Evolutionary conservation across 345 rosid species (phyloP), one percentile per base, ranked within the genome.

Genomic region (Bruguiera gymnorhiza): DNA sequence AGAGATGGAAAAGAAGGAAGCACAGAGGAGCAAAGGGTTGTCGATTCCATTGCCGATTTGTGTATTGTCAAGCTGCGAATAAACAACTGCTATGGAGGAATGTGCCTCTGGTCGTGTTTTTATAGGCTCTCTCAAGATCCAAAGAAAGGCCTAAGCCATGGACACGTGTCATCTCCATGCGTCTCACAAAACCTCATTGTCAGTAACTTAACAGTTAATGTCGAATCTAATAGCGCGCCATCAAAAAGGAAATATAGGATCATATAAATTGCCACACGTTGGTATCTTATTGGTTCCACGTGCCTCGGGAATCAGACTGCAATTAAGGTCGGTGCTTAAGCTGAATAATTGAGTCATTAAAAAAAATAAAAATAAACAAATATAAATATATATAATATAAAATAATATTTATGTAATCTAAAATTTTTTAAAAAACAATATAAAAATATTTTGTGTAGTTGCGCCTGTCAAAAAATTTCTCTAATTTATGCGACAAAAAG

Each of bases 1-100:
- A 50, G 53, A 54, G 46, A 24, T 23, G 57, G 63, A 16, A 64
- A 48, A 31, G 50, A 46, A 21, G 75, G 65, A 65, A 30, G 32
- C 23, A 4, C 6, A 20, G 75, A 72, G 24, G 65, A 64, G 60
- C 68, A 48, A 65, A 72, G 58, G 31, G 36, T 8, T 6, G 29
- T 48, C 10, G 65, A 65, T 32, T 65, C 60, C 75, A 72, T 72
- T 48, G 27, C 13, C 24, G 20, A 27, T 30, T 8, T 6, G 23
- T 19, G 67, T 31, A 43, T 57, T 39, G 36, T 6, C 19, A 6
- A 2, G 27, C 10, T 43, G 18, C 50, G 6, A 32, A n/a, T 9
- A 23, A 11, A 26, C 39, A 29, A 50, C 19, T 29, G 5, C 26
- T 54, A 27, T 34, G 61, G 31, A 37, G 43, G 26, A 55, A 27